Evolutionary conservation across 495 filamentous ascomycete genomes (phyloP).

Genomic region (Cladorrhinum samala): DNA sequence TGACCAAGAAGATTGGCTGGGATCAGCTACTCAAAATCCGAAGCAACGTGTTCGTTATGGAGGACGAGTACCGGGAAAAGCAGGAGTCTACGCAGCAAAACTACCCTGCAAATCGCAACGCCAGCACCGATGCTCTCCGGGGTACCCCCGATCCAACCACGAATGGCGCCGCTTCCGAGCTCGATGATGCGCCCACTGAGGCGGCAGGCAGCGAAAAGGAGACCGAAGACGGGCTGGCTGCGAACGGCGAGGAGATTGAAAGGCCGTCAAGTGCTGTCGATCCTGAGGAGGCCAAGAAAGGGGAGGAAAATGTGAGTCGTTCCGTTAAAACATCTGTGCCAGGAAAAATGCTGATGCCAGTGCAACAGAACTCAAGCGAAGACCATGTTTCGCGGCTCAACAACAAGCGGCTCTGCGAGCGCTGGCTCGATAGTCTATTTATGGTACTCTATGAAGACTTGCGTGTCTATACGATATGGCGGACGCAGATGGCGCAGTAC

Average conservation of each 20-base stretch:
- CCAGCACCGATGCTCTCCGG: conserved; percentile 69
- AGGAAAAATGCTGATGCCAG: conserved; percentile 11
- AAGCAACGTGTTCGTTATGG: conserved; percentile 98
- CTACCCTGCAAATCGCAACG: conserved; percentile 54
- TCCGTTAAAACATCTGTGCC: background rate
- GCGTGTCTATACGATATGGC: conserved; percentile 97
- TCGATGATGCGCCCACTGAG: conserved; percentile 33
- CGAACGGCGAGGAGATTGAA: conserved; percentile 52
- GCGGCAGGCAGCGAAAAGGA: conserved; percentile 43
- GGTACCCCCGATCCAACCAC: conserved; percentile 56
- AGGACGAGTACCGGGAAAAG: conserved; percentile 95
- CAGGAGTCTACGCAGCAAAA: conserved; percentile 46
- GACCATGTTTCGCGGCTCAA: conserved; percentile 66
- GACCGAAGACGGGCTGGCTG: conserved; percentile 20
- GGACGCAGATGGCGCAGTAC: conserved; percentile 91
- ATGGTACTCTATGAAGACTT: conserved; percentile 99
- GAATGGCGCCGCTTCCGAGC: conserved; percentile 51
- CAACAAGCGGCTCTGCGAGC: conserved; percentile 93
- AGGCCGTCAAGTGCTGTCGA: conserved; percentile 77
- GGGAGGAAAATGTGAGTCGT: conserved; percentile 67
- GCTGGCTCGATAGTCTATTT: conserved; percentile 97
- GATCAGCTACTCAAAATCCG: conserved; percentile 88
- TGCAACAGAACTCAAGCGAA: conserved; percentile 31
- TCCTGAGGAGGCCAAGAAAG: conserved; percentile 77
- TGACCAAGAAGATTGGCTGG: conserved; percentile 94